Percentiles rank a stretch among this genome's conserved stretches.
phyloP scores from a whole-genome alignment of 768 basidiomycete species.

The Steccherinum ochraceum region DNA sequence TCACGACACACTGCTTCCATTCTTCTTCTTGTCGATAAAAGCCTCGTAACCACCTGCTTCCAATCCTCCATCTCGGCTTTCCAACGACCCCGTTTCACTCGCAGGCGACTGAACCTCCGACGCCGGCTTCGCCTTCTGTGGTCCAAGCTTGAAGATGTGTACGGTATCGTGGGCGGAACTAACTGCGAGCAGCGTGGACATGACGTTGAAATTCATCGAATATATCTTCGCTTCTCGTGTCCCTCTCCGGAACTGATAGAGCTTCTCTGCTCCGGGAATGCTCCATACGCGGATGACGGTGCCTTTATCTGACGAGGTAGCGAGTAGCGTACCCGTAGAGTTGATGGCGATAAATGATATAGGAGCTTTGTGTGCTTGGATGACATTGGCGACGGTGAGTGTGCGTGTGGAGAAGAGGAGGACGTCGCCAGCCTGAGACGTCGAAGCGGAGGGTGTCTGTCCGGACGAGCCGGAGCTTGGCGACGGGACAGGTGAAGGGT shows the following conservation, averaged over 20 bases:
- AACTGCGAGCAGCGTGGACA: slow-evolving; percentile 80
- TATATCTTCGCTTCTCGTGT: slow-evolving; percentile 83
- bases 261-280: slow-evolving; percentile 84
- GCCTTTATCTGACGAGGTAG: slow-evolving; percentile 91
- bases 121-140: slow-evolving; percentile 16
- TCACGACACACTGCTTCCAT: slow-evolving; percentile 46
- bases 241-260: slow-evolving; percentile 93
- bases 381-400: slow-evolving; percentile 88
- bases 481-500: slow-evolving; percentile 90
- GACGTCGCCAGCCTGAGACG: slow-evolving; percentile 70
- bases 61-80: slow-evolving; percentile 49
- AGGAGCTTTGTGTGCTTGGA: slow-evolving; percentile 94
- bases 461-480: slow-evolving; percentile 51
- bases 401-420: slow-evolving; percentile 92
- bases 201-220: slow-evolving; percentile 78
- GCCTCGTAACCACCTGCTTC: slow-evolving; percentile 78
- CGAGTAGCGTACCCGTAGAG: slow-evolving; percentile 80
- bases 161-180: slow-evolving; percentile 92
- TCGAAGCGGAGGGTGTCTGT: slow-evolving; percentile 24
- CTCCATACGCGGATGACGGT: slow-evolving; percentile 96
- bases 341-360: slow-evolving; percentile 86
- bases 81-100: slow-evolving; percentile 63
- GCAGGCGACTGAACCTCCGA: slow-evolving; percentile 28
- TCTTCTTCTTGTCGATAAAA: slow-evolving; percentile 73
- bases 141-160: slow-evolving; percentile 90